Percentiles rank a stretch among this genome's conserved stretches.
Conservation (phyloP, 305 asterid species). For the Fraxinus platypoda region DNA sequence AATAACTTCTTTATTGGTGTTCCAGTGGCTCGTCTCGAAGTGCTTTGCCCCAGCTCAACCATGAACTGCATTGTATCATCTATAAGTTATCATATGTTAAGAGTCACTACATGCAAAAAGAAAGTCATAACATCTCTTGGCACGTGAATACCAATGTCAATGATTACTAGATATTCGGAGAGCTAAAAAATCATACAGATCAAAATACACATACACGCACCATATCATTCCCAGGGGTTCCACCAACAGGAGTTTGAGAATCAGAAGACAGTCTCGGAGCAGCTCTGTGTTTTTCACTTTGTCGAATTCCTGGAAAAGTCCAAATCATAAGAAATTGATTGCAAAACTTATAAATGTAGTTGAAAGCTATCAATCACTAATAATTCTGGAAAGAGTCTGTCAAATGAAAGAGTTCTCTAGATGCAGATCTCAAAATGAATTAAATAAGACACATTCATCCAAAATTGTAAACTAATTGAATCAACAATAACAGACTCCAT, state of each 20-base stretch:
- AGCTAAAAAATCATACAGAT: background rate
- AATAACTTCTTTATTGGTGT: conserved; percentile 42
- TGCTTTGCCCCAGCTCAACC: conserved; percentile 37
- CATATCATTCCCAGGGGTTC: conserved; percentile 32
- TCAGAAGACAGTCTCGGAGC: conserved; percentile 26
- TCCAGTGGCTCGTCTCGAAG: conserved; percentile 35
- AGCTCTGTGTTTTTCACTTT: conserved; percentile 25
- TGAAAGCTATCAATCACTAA: background rate
- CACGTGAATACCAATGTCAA: background rate
- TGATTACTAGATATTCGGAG: background rate
- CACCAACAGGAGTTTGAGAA: conserved; percentile 31
- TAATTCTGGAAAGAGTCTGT: background rate
- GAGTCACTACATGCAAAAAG: background rate
- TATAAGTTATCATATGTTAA: background rate
- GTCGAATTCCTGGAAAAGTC: conserved; percentile 42
- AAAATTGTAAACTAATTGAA: conserved; percentile 1
- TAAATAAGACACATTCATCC: background rate
- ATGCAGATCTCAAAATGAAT: background rate
- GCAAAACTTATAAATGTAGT: background rate
- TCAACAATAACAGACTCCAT: background rate
- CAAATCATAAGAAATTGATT: conserved; percentile 3
- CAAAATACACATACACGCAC: conserved; percentile 24
- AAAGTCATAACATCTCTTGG: background rate
- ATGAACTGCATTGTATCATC: conserved; percentile 27
- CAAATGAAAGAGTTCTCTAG: background rate